Conservation (phyloP, 148 eudicot species). For the Silene uniflora region DNA sequence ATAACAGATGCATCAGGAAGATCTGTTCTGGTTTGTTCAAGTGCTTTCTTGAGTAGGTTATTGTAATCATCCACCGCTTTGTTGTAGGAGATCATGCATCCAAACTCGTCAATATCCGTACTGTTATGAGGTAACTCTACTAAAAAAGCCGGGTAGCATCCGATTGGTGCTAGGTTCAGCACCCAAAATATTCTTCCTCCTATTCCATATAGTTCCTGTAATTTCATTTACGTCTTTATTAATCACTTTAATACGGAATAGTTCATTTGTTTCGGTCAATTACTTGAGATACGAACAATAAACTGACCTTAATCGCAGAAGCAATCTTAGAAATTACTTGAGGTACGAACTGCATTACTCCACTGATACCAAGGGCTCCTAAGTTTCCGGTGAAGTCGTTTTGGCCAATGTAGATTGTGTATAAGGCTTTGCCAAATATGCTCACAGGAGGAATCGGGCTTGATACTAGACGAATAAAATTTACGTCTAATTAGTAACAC, state of each 20-base stretch:
- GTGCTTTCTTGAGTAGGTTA: conserved; percentile 48
- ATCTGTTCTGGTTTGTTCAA: conserved; percentile 33
- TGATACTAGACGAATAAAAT: conserved; percentile 24
- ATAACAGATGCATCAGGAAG: conserved; percentile 50
- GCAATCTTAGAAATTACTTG: conserved; percentile 73
- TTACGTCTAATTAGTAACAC: not conserved
- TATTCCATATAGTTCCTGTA: conserved; percentile 54
- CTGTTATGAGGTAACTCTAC: conserved; percentile 49
- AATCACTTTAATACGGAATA: no score
- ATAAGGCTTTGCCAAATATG: conserved; percentile 68
- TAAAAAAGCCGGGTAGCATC: conserved; percentile 69
- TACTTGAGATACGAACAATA: not conserved
- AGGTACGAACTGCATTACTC: conserved; percentile 57
- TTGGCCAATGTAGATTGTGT: conserved; percentile 89
- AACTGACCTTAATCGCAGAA: conserved; percentile 56
- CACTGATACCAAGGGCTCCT: conserved; percentile 45
- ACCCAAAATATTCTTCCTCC: conserved; percentile 79
- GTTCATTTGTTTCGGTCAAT: not conserved
- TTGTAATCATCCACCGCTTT: conserved; percentile 70
- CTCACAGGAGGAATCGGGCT: conserved; percentile 43
- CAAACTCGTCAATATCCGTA: conserved; percentile 52
- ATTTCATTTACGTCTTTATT: no score
- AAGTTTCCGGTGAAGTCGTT: conserved; percentile 84
- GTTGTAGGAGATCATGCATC: conserved; percentile 68
- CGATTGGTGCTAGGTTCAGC: conserved; percentile 78